Conservation (phyloP, 371 early-diverging fungal genomes). For the Gilbertella persicaria region DNA sequence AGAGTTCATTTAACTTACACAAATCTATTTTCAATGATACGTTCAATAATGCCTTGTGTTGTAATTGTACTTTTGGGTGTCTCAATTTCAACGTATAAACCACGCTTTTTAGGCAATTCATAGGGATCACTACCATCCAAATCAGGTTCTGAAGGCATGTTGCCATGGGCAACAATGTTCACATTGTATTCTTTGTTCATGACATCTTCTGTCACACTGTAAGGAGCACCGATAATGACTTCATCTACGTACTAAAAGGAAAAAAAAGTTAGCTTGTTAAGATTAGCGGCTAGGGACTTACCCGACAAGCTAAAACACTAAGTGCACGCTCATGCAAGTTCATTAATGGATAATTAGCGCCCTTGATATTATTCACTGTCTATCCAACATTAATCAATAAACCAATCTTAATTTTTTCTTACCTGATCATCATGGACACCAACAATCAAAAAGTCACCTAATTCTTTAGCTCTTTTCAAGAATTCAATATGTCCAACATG, state of each 20-base stretch:
- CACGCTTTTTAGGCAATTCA: slow-evolving; percentile 70
- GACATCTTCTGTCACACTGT: slow-evolving; percentile 81
- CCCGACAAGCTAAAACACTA: slow-evolving; percentile 87
- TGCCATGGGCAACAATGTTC: slow-evolving; percentile 77
- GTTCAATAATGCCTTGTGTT: slow-evolving; percentile 81
- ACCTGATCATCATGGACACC: slow-evolving; percentile 95
- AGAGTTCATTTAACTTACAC: slow-evolving; percentile 54
- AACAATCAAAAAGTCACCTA: slow-evolving; percentile 90
- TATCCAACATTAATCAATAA: too few species aligned
- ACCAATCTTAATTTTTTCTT: too few species aligned
- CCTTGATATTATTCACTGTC: slow-evolving; percentile 85
- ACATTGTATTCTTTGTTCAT: slow-evolving; percentile 80
- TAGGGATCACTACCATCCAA: slow-evolving; percentile 83
- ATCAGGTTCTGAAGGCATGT: slow-evolving; percentile 64
- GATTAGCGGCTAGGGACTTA: too few species aligned
- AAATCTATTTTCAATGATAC: slow-evolving; percentile 85
- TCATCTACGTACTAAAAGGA: slow-evolving; percentile 91
- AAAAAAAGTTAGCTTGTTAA: too few species aligned
- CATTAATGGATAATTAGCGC: slow-evolving; percentile 90
- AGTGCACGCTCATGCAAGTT: slow-evolving; percentile 92
- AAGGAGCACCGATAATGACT: slow-evolving; percentile 89
- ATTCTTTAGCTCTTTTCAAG: slow-evolving; percentile 82
- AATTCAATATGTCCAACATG: slow-evolving; percentile 96
- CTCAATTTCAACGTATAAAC: slow-evolving; percentile 76
- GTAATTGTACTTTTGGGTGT: slow-evolving; percentile 76